A percentile compares a stretch with the other conserved stretches of the same genome.
phyloP scores from a whole-genome alignment of 1,284 basidiomycete genomes.

The Veloboletus limbatus region DNA sequence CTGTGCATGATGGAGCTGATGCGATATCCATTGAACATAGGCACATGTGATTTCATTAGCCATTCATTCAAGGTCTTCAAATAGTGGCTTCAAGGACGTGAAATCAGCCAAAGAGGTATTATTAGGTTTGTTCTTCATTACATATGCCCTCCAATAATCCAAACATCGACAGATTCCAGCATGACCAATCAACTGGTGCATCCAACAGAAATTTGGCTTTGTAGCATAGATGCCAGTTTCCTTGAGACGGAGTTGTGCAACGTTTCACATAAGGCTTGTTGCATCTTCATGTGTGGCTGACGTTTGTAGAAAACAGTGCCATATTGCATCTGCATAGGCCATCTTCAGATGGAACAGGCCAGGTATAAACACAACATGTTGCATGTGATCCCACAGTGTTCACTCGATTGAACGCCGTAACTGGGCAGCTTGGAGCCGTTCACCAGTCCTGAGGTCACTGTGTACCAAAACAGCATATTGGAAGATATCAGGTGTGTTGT shows the following conservation, averaged over 20 bases:
- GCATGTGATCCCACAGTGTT: conserved; percentile 15
- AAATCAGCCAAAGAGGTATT: too few species aligned
- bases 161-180: too few species aligned
- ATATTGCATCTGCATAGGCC: conserved; percentile 33
- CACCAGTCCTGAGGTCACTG: conserved; percentile 28
- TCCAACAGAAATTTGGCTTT: too few species aligned
- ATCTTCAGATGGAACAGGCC: conserved; percentile 38
- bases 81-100: too few species aligned
- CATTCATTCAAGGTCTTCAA: too few species aligned
- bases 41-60: too few species aligned
- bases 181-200: too few species aligned
- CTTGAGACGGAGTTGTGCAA: too few species aligned
- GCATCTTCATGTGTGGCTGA: not conserved
- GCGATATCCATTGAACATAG: too few species aligned
- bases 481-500: conserved; percentile 4
- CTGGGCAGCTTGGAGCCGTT: conserved; percentile 11
- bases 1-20: not conserved
- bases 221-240: too few species aligned
- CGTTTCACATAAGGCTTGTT: conserved; percentile 4
- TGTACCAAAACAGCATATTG: conserved; percentile 25
- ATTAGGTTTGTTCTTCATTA: too few species aligned
- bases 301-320: conserved; percentile 18
- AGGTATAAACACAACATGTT: conserved; percentile 24
- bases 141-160: too few species aligned
- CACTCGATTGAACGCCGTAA: conserved; percentile 13